phyloP scores from a whole-genome alignment of 306 rosid species.

The Lathyrus tuberosus region DNA sequence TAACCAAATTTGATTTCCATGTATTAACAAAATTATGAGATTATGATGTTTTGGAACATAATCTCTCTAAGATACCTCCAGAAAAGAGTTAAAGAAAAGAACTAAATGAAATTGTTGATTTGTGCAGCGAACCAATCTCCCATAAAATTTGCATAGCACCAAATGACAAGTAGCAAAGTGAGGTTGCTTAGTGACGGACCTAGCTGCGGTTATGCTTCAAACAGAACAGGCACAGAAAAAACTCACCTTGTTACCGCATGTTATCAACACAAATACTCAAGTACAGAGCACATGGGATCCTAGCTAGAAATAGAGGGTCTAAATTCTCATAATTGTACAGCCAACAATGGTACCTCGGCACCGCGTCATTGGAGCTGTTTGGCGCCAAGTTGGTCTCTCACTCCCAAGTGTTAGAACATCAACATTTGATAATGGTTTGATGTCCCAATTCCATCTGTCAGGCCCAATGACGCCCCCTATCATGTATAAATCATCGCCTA shows the following conservation, averaged over 20 bases:
- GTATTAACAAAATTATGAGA: conserved; percentile 23
- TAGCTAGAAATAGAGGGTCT: conserved; percentile 52
- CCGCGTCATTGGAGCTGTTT: conserved; percentile 78
- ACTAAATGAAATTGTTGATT: conserved; percentile 7
- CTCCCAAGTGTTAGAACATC: conserved; percentile 75
- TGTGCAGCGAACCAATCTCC: conserved; percentile 29
- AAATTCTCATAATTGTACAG: conserved; percentile 83
- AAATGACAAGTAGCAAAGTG: conserved; percentile 23
- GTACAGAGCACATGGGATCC: conserved; percentile 44
- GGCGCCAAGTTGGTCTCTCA: conserved; percentile 89
- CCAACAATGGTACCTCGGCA: conserved; percentile 91
- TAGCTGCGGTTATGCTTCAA: conserved; percentile 31
- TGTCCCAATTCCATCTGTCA: conserved; percentile 73
- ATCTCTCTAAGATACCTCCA: conserved; percentile 11
- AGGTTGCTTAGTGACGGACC: conserved; percentile 36
- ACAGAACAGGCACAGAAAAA: conserved; percentile 34
- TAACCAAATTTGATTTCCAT: conserved; percentile 6
- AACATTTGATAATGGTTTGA: conserved; percentile 79
- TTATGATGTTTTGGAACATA: conserved; percentile 7
- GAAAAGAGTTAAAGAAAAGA: neutral
- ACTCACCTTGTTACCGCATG: conserved; percentile 38
- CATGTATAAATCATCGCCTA: conserved; percentile 72
- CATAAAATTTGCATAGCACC: neutral
- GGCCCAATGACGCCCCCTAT: conserved; percentile 93
- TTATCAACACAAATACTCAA: conserved; percentile 27